These are phyloP conservation scores for Musa troglodytarum DNA, from an alignment of 176 grass and related monocot species.

Conservation along the genomic window DNA sequence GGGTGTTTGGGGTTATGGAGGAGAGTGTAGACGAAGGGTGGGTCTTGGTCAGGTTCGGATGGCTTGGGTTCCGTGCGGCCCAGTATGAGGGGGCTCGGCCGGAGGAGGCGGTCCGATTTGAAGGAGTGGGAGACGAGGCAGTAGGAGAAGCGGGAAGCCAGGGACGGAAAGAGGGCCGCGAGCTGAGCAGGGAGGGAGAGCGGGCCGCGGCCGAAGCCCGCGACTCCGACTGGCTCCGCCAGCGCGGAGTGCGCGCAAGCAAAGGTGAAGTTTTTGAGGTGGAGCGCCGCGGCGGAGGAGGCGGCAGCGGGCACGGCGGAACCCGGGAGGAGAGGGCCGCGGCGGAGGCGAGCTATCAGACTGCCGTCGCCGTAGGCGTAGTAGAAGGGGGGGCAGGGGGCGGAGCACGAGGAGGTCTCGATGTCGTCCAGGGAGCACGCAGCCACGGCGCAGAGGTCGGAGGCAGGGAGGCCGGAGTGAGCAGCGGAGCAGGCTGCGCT, in stretches of 20 bases:
- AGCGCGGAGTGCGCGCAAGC: slow-evolving; percentile 70
- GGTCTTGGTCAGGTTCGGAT: slow-evolving; percentile 15
- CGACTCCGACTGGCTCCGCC: slow-evolving; percentile 72
- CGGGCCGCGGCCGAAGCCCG: slow-evolving; percentile 74
- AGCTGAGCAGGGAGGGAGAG: slow-evolving; percentile 74
- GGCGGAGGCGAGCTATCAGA: slow-evolving; percentile 59
- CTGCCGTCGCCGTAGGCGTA: slow-evolving; percentile 93
- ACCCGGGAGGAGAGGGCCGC: slow-evolving; percentile 38
- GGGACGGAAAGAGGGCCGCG: slow-evolving; percentile 34
- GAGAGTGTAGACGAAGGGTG: slow-evolving; percentile 70
- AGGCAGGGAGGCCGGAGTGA: slow-evolving; percentile 44
- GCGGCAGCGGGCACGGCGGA: slow-evolving; percentile 17
- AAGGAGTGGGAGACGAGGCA: slow-evolving; percentile 91
- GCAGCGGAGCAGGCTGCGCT: slow-evolving; percentile 53
- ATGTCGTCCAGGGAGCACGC: slow-evolving; percentile 62
- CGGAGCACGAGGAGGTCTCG: slow-evolving; percentile 52
- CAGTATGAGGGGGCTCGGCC: slow-evolving; percentile 69
- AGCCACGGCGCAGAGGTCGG: slow-evolving; percentile 72
- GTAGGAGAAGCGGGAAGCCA: slow-evolving; percentile 75
- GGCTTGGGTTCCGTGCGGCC: slow-evolving; percentile 30
- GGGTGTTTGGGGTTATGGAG: slow-evolving; percentile 79
- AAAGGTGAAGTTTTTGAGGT: slow-evolving; percentile 68
- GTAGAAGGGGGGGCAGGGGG: slow-evolving; percentile 66
- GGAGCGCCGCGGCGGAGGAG: slow-evolving; percentile 25
- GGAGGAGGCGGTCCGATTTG: slow-evolving; percentile 41